Evolutionary conservation across 306 rosid species (phyloP), one percentile per base, ranked within the genome.

Genomic region (Castanea mollissima): DNA sequence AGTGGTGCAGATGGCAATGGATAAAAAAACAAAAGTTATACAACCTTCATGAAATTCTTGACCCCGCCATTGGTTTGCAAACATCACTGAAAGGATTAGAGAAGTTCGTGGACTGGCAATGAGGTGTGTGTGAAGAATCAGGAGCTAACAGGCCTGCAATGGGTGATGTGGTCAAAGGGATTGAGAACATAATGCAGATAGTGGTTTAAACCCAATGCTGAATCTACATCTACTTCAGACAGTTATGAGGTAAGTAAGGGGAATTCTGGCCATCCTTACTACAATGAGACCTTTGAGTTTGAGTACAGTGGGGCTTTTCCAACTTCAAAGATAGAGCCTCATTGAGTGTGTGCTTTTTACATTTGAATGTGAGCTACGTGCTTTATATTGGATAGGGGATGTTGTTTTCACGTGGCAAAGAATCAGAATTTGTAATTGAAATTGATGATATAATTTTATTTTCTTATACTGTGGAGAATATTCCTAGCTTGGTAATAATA

Each of bases 91-190:
- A n/a, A 54, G 87, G 83, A 5, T 49, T 88, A 16, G 86, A 71
- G 68, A 77, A 25, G 71, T 81, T 74, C 46, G 82, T 88, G 38
- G 83, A 88, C 56, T 88, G 76, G 87, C 91, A 67, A 46, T 88
- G 82, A 35, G 67, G 19, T 88, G 91, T 46, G 81, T 81, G n/a
- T 1, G 86, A 76, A 73, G 89, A 88, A 19, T 55, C 62, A 5
- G 82, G 79, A 27, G 56, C 55, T n/a, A 75, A 75, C 15, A 79
- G 91, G 79, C 91, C 91, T 44, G 73, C 68, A 27, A 85, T 85
- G 89, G 77, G 85, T 10, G 76, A 69, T 55, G 91, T 83, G 52
- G 91, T 81, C 74, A 88, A 85, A 63, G 87, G 18, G 81, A 71
- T 88, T 20, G 89, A 85, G 77, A 73, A 60, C 21, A 78, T 88